phyloP scores from a whole-genome alignment of 1,284 basidiomycete species.

The Pisolithus thermaeus region DNA sequence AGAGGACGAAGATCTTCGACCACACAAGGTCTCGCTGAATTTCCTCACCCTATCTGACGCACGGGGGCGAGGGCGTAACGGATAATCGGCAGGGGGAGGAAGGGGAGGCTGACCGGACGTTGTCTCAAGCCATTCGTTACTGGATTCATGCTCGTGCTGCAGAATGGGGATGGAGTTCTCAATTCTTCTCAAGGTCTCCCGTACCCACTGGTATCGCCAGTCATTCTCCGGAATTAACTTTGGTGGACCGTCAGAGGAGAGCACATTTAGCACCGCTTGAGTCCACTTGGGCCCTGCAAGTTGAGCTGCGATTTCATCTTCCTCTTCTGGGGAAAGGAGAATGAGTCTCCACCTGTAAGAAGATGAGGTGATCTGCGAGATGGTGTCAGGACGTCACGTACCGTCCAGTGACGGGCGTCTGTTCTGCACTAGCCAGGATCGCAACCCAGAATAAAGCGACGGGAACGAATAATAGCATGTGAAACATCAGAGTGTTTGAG shows the following conservation, averaged over 20 bases:
- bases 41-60: slow-evolving; percentile 58
- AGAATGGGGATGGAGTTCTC: slow-evolving; percentile 67
- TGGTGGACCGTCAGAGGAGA: slow-evolving; percentile 62
- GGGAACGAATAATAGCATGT: slow-evolving; percentile 63
- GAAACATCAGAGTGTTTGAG: slow-evolving; percentile 44
- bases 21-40: slow-evolving; percentile 45
- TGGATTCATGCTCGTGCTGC: slow-evolving; percentile 47
- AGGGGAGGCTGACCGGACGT: slow-evolving; percentile 47
- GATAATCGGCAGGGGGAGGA: slow-evolving; percentile 67
- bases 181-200: slow-evolving; percentile 65
- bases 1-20: slow-evolving; percentile 33
- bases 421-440: slow-evolving; percentile 72
- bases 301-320: slow-evolving; percentile 74
- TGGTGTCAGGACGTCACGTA: slow-evolving; percentile 29
- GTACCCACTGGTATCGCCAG: slow-evolving; percentile 84
- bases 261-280: slow-evolving; percentile 70
- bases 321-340: slow-evolving; percentile 84
- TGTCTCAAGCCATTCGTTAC: slow-evolving; percentile 51
- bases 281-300: slow-evolving; percentile 84
- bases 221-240: slow-evolving; percentile 62
- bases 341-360: slow-evolving; percentile 72
- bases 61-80: slow-evolving; percentile 65
- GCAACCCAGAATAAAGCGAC: slow-evolving; percentile 66
- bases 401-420: slow-evolving; percentile 82
- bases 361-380: slow-evolving; percentile 4